A percentile compares a stretch with the other conserved stretches of the same genome.
phyloP scores from a whole-genome alignment of 2,329 filamentous ascomycete genomes.

The Sarocladium brachiariae region DNA sequence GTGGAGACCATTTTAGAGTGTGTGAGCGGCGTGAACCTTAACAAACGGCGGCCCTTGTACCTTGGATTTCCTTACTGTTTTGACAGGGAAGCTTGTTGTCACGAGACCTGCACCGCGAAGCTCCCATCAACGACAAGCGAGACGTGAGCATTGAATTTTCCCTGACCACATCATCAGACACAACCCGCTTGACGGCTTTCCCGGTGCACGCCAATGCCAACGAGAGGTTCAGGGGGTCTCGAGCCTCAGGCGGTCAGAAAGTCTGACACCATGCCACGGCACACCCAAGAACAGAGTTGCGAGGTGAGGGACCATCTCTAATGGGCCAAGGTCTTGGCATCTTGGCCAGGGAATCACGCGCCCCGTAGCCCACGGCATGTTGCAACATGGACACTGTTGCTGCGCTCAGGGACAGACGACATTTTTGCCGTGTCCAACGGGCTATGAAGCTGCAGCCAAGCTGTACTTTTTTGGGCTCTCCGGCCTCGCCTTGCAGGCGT shows the following conservation, averaged over 20 bases:
- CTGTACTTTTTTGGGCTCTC: too few relatives aligned
- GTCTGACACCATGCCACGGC: not conserved
- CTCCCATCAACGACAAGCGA: not conserved
- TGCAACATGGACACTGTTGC: not conserved
- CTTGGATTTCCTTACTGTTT: too few relatives aligned
- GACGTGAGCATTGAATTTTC: too few relatives aligned
- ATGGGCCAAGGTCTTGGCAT: slow-evolving; percentile 10
- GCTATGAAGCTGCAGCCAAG: too few relatives aligned
- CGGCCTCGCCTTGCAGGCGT: not conserved
- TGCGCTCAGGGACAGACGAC: not conserved
- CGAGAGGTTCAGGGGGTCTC: not conserved
- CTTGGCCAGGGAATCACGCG: slow-evolving; percentile 10
- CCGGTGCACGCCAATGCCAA: not conserved
- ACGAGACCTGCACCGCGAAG: too few relatives aligned
- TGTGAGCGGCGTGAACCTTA: too few relatives aligned
- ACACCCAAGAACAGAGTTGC: not conserved
- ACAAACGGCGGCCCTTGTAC: too few relatives aligned
- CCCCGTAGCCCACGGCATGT: not conserved
- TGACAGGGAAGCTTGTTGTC: too few relatives aligned
- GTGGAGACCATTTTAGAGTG: too few relatives aligned
- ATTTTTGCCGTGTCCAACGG: too few relatives aligned
- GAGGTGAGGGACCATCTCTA: not conserved
- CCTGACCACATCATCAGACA: too few relatives aligned
- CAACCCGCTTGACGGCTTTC: not conserved
- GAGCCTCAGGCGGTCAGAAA: not conserved